phyloP scores from a whole-genome alignment of 108 stramenopile genomes.

The Skeletonema marinoi region DNA sequence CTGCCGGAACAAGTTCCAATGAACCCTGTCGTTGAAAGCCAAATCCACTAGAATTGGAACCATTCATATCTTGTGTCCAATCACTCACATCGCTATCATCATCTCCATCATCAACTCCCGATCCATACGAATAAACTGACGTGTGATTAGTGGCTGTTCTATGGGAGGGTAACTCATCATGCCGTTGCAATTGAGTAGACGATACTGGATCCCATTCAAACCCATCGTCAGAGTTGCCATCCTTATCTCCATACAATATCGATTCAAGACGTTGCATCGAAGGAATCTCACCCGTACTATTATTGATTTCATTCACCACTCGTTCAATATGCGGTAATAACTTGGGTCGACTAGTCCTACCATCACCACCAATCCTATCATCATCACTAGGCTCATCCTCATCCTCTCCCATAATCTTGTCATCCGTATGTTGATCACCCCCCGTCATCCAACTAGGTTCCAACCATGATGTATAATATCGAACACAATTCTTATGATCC shows the following conservation, averaged over 20 bases:
- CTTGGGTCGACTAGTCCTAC: constrained; percentile 17
- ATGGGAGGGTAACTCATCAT: constrained; percentile 19
- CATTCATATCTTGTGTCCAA: constrained; percentile 39
- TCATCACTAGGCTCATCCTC: background rate
- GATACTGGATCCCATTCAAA: constrained; percentile 41
- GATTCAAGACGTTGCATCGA: constrained; percentile 44
- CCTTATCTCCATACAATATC: constrained; percentile 28
- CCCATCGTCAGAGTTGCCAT: constrained; percentile 19
- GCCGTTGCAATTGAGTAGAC: constrained; percentile 6
- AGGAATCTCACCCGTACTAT: constrained; percentile 23
- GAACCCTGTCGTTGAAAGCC: constrained; percentile 18
- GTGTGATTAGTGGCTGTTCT: background rate
- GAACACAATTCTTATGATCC: constrained; percentile 91
- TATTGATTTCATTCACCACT: constrained; percentile 30
- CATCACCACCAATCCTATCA: background rate
- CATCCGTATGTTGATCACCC: constrained; percentile 14
- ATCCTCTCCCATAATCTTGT: background rate
- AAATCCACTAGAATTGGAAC: constrained; percentile 9
- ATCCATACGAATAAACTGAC: background rate
- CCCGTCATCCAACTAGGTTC: constrained; percentile 92
- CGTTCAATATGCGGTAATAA: constrained; percentile 39
- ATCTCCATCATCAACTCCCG: constrained; percentile 8
- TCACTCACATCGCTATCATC: constrained; percentile 51
- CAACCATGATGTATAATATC: constrained; percentile 93
- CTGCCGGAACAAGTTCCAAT: constrained; percentile 28